These are phyloP conservation scores for Colletotrichum sp. DNA, from an alignment of 2,329 filamentous ascomycete species.

Conservation along the genomic window DNA sequence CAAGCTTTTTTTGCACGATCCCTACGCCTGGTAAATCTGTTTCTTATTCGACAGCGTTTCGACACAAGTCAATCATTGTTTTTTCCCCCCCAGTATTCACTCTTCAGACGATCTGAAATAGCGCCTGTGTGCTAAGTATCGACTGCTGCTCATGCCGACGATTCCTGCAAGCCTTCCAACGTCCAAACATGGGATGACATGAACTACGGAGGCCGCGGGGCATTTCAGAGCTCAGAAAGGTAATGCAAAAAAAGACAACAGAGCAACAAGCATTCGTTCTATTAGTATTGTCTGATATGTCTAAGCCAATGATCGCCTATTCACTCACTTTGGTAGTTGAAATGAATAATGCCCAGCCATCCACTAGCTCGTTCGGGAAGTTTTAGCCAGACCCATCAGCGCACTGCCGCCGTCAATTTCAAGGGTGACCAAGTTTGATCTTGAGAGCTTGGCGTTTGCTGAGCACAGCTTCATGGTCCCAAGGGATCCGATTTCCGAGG, in stretches of 20 bases:
- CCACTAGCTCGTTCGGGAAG: not conserved
- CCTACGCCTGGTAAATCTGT: not conserved
- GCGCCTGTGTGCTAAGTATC: not conserved
- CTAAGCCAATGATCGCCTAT: not conserved
- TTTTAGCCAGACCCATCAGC: not conserved
- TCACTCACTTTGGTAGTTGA: not conserved
- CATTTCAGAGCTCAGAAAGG: not conserved
- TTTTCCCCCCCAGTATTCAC: not conserved
- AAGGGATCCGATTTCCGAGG: not conserved
- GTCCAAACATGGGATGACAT: not conserved
- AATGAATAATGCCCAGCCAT: not conserved
- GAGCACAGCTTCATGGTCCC: not conserved
- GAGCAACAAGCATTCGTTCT: not conserved
- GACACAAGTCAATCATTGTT: not conserved
- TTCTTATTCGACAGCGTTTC: not conserved
- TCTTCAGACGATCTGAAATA: not conserved
- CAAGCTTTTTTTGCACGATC: not conserved
- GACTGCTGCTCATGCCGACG: not conserved
- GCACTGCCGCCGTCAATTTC: not conserved
- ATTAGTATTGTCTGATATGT: not conserved
- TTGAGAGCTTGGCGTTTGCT: not conserved
- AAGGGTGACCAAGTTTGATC: not conserved
- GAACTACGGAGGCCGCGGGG: not conserved
- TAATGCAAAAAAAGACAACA: not conserved
- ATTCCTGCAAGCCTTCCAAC: not conserved